Conservation (phyloP, 2,329 filamentous ascomycete genomes). For the Juglanconis sp. region DNA sequence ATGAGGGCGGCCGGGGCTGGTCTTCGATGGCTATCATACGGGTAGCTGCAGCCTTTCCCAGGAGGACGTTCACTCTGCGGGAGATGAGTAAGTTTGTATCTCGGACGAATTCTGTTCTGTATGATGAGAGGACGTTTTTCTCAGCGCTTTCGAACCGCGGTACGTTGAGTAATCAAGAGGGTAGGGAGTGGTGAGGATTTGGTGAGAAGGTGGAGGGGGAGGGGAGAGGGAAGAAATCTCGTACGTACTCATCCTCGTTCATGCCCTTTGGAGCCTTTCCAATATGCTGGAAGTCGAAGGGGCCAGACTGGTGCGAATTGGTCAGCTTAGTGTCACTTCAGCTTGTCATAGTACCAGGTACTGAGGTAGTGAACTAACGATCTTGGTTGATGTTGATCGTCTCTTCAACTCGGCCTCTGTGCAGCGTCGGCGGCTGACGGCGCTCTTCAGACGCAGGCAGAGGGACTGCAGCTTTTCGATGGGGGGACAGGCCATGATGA, state of each 20-base stretch:
- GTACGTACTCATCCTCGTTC: constrained; percentile 56
- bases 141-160: background rate
- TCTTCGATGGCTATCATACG: constrained; percentile 43
- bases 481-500: constrained; percentile 2
- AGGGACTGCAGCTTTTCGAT: constrained; percentile 7
- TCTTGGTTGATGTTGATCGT: constrained; percentile 39
- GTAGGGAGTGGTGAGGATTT: too few species aligned
- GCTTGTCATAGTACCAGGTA: background rate
- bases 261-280: constrained; percentile 50
- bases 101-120: background rate
- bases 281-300: constrained; percentile 57
- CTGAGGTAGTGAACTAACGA: constrained; percentile 36
- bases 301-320: constrained; percentile 46
- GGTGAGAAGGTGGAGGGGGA: too few species aligned
- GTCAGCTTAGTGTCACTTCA: constrained; percentile 11
- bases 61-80: constrained; percentile 44
- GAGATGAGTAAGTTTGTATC: constrained; percentile 5
- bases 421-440: constrained; percentile 28
- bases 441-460: constrained; percentile 10
- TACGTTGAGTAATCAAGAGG: too few species aligned
- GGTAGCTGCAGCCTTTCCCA: constrained; percentile 50
- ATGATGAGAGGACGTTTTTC: background rate
- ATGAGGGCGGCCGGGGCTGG: constrained; percentile 23
- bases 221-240: background rate
- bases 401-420: constrained; percentile 35